These are phyloP conservation scores for Phytopythium cucurbitacearum DNA, from an alignment of 352 stramenopile genomes.

Conservation along the genomic window DNA sequence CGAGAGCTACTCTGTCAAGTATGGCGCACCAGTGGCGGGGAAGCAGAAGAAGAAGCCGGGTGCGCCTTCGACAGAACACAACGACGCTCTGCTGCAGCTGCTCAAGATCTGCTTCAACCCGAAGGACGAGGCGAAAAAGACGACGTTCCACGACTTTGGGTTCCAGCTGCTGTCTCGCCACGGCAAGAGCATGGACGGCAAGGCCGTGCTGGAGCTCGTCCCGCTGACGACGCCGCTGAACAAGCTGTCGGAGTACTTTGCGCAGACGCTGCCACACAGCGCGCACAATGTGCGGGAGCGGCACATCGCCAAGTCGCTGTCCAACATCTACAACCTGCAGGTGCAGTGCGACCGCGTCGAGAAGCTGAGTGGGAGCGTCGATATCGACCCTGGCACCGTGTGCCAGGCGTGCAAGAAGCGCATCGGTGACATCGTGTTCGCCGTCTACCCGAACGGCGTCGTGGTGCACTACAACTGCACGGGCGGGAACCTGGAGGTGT, in stretches of 20 bases:
- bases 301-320: constrained; percentile 76
- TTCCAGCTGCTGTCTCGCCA: constrained; percentile 76
- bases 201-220: constrained; percentile 62
- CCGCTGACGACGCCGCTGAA: constrained; percentile 61
- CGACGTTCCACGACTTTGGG: constrained; percentile 73
- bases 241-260: constrained; percentile 85
- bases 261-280: constrained; percentile 69
- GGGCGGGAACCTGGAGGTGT: constrained; percentile 78
- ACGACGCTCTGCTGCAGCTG: constrained; percentile 70
- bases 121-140: constrained; percentile 73
- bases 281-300: constrained; percentile 81
- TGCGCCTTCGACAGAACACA: constrained; percentile 33
- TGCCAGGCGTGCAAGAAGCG: constrained; percentile 84
- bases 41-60: constrained; percentile 30
- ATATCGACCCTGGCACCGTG: constrained; percentile 77
- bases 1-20: constrained; percentile 82
- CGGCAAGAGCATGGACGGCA: constrained; percentile 74
- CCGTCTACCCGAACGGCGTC: constrained; percentile 82
- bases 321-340: constrained; percentile 89
- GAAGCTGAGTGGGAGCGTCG: constrained; percentile 68
- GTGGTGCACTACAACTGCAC: constrained; percentile 89
- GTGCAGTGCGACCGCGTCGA: constrained; percentile 85
- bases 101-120: constrained; percentile 80
- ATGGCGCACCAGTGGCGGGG: constrained; percentile 35
- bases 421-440: constrained; percentile 87